Percentiles rank a stretch among this genome's conserved stretches.
These are phyloP conservation scores for Lactarius vividus DNA, from an alignment of 768 basidiomycete genomes.

Conservation along the genomic window DNA sequence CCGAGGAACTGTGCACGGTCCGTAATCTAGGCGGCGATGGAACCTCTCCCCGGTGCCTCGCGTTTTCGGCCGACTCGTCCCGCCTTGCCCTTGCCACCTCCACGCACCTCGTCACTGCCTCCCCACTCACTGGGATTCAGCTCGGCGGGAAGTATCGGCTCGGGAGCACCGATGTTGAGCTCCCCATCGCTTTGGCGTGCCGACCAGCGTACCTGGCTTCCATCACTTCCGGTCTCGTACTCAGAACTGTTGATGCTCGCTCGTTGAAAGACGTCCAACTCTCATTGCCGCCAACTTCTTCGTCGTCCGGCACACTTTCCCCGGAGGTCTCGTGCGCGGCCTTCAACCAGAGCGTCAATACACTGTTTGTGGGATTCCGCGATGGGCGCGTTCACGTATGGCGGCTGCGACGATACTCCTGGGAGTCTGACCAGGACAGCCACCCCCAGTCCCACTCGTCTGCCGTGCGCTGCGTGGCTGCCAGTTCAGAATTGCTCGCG, in stretches of 20 bases:
- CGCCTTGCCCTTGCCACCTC: constrained; percentile 9
- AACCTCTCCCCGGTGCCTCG: constrained; percentile 10
- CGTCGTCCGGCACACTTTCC: not conserved
- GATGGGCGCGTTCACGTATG: constrained; percentile 20
- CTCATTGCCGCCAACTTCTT: not conserved
- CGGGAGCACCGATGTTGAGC: not conserved
- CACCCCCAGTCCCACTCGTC: constrained; percentile 15
- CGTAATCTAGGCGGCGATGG: constrained; percentile 11
- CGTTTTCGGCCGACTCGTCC: constrained; percentile 15
- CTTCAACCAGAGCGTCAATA: constrained; percentile 10
- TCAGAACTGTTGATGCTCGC: constrained; percentile 11
- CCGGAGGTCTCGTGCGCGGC: constrained; percentile 8
- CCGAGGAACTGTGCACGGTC: constrained; percentile 22
- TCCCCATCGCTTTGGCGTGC: constrained; percentile 19
- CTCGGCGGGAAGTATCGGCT: constrained; percentile 17
- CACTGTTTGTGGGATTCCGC: constrained; percentile 12
- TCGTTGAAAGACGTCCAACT: constrained; percentile 16
- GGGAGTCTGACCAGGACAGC: constrained; percentile 12
- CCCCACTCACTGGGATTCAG: constrained; percentile 13
- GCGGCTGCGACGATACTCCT: constrained; percentile 5
- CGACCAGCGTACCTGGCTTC: constrained; percentile 3
- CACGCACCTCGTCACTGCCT: constrained; percentile 13
- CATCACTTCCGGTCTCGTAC: constrained; percentile 16
- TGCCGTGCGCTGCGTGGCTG: constrained; percentile 10
- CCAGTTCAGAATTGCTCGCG: constrained; percentile 8